A percentile compares a stretch with the other conserved stretches of the same genome.
These are phyloP conservation scores for Coniochaeta sp. DNA, from an alignment of 2,329 filamentous ascomycete genomes.

Conservation along the genomic window DNA sequence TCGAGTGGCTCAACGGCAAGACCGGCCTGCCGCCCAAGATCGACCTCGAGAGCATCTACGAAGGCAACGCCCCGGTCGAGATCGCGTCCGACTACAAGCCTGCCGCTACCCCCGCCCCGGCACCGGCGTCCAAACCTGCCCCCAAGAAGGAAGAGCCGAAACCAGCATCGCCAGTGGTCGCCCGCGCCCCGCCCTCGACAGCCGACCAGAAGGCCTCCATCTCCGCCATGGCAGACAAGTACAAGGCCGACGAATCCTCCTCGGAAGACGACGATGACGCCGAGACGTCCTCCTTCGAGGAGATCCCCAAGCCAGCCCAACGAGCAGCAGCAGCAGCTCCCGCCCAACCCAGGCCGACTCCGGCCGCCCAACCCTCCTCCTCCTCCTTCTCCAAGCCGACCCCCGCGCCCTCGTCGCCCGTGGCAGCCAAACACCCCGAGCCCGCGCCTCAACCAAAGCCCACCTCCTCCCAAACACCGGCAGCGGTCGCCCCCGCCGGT, in stretches of 20 bases:
- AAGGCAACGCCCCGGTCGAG: constrained; percentile 73
- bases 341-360: constrained; percentile 35
- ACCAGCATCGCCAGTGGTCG: constrained; percentile 19
- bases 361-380: constrained; percentile 20
- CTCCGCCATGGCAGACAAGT: constrained; percentile 76
- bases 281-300: constrained; percentile 78
- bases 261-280: constrained; percentile 44
- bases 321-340: constrained; percentile 41
- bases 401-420: constrained; percentile 20
- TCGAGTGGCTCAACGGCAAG: constrained; percentile 84
- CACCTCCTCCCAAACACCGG: no score
- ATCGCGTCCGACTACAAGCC: constrained; percentile 63
- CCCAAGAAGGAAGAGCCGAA: constrained; percentile 46
- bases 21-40: constrained; percentile 82
- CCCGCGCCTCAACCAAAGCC: constrained; percentile 5
- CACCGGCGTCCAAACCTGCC: constrained; percentile 35
- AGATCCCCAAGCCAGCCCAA: constrained; percentile 68
- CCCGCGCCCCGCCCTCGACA: constrained; percentile 57
- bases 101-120: constrained; percentile 31
- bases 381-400: constrained; percentile 18
- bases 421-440: constrained; percentile 8
- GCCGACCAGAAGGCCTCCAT: constrained; percentile 85
- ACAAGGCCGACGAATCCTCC: constrained; percentile 58
- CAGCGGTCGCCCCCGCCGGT: no score
- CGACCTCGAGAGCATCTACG: constrained; percentile 85